Percentiles rank a stretch among this genome's conserved stretches.
These are phyloP conservation scores for Suillus lakei DNA, from an alignment of 768 basidiomycete genomes.

Conservation along the genomic window DNA sequence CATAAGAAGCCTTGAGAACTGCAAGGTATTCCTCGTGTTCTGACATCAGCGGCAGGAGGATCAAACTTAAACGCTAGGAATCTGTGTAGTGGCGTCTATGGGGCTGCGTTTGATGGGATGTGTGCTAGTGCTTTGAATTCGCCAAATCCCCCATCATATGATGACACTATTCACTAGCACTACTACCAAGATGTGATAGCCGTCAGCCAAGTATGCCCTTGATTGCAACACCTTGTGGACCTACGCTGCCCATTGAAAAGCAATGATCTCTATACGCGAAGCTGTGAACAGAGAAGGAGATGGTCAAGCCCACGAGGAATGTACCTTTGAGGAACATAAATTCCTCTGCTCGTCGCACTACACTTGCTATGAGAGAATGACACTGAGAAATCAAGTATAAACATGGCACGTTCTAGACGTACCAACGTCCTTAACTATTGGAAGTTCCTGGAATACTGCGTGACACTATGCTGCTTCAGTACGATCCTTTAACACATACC, in stretches of 20 bases:
- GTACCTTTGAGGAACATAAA: conserved; percentile 80
- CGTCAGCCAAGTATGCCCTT: too few relatives aligned
- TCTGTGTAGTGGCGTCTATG: neutral
- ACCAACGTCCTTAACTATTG: conserved; percentile 81
- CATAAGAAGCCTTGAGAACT: conserved; percentile 93
- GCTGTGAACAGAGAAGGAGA: neutral
- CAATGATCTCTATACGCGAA: conserved; percentile 56
- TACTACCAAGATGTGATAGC: too few relatives aligned
- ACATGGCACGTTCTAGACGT: conserved; percentile 25
- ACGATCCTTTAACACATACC: conserved; percentile 58
- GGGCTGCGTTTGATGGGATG: neutral
- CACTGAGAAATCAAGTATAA: conserved; percentile 1
- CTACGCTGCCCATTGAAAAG: too few relatives aligned
- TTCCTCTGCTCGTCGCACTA: conserved; percentile 71
- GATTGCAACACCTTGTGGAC: too few relatives aligned
- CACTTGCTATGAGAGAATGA: conserved; percentile 49
- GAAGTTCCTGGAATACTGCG: conserved; percentile 60
- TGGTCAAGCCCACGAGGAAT: conserved; percentile 10
- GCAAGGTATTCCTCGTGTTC: conserved; percentile 71
- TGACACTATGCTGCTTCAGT: conserved; percentile 78
- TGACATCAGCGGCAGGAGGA: conserved; percentile 45
- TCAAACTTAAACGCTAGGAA: neutral
- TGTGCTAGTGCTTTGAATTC: neutral
- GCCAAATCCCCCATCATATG: too few relatives aligned
- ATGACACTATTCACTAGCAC: too few relatives aligned